Conservation (phyloP, 306 rosid genomes). For the Fragaria iinumae region DNA sequence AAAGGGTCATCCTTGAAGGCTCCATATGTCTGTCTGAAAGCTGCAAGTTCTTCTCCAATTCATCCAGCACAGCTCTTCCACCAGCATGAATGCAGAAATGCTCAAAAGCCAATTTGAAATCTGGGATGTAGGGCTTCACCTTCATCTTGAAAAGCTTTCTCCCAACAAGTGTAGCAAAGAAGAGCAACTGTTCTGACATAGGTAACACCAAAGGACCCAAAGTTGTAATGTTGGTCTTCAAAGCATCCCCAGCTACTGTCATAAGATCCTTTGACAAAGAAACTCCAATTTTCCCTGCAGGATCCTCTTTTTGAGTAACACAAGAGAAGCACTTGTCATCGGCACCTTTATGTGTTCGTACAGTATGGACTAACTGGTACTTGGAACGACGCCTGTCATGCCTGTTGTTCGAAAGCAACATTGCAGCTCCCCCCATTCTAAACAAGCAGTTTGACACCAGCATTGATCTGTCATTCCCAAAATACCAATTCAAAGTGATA, state of each 20-base stretch:
- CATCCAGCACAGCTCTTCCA: conserved; percentile 67
- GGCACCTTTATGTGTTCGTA: conserved; percentile 61
- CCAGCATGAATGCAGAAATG: conserved; percentile 71
- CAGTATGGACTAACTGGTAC: conserved; percentile 50
- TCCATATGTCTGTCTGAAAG: conserved; percentile 62
- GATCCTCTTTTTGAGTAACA: conserved; percentile 52
- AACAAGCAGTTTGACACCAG: conserved; percentile 65
- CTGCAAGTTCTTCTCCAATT: conserved; percentile 58
- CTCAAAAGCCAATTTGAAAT: conserved; percentile 62
- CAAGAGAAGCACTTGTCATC: conserved; percentile 63
- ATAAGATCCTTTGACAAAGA: conserved; percentile 63
- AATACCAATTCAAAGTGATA: conserved; percentile 67
- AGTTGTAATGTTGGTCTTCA: conserved; percentile 64
- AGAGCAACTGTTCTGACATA: conserved; percentile 59
- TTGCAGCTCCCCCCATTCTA: conserved; percentile 68
- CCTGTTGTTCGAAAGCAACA: conserved; percentile 51
- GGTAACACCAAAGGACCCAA: conserved; percentile 64
- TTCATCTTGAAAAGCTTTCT: conserved; percentile 50
- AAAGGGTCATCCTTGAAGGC: conserved; percentile 66
- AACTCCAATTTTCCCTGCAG: conserved; percentile 43
- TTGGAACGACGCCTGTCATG: conserved; percentile 37
- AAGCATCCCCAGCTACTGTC: conserved; percentile 65
- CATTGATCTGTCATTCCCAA: conserved; percentile 64
- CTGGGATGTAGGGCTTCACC: conserved; percentile 57
- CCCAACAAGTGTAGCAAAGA: conserved; percentile 49